Evolutionary conservation across 371 early-diverging fungal genomes (phyloP).

Genomic region (Batkoa obscura): DNA sequence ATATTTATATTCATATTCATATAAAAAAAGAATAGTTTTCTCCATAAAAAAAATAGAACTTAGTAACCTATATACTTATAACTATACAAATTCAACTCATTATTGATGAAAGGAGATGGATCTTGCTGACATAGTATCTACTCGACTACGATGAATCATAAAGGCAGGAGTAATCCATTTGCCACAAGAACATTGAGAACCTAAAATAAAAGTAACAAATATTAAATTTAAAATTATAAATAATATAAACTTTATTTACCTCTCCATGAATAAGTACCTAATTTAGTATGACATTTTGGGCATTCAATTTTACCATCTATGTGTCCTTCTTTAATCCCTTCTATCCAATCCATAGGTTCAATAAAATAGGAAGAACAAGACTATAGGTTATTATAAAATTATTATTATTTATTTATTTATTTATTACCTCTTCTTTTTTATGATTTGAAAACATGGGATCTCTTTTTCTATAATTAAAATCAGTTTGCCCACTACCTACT

Average conservation of each 20-base stretch:
- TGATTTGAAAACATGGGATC: conserved; percentile 20
- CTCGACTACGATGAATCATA: conserved; percentile 30
- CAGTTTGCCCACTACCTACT: conserved; percentile 44
- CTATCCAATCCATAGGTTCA: conserved; percentile 75
- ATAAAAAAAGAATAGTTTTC: too few species aligned
- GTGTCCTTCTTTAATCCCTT: conserved; percentile 27
- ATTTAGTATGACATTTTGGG: conserved; percentile 62
- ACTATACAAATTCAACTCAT: neutral
- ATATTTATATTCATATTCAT: too few species aligned
- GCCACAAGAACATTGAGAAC: conserved; percentile 64
- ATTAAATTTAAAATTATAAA: neutral
- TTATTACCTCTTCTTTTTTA: conserved; percentile 8
- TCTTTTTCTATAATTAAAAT: conserved; percentile 51
- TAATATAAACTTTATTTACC: conserved; percentile 17
- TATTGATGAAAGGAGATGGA: conserved; percentile 2
- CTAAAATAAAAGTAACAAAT: neutral
- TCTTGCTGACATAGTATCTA: conserved; percentile 8
- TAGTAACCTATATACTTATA: too few species aligned
- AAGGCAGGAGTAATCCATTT: conserved; percentile 75
- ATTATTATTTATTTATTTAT: neutral
- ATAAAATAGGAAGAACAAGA: conserved; percentile 60
- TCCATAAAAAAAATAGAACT: too few species aligned
- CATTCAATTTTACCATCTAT: conserved; percentile 61
- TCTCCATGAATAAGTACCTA: conserved; percentile 71
- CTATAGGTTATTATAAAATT: conserved; percentile 8